Percentiles rank a stretch among this genome's conserved stretches.
phyloP scores from a whole-genome alignment of 306 rosid genomes.

The Arachis hypogaea region DNA sequence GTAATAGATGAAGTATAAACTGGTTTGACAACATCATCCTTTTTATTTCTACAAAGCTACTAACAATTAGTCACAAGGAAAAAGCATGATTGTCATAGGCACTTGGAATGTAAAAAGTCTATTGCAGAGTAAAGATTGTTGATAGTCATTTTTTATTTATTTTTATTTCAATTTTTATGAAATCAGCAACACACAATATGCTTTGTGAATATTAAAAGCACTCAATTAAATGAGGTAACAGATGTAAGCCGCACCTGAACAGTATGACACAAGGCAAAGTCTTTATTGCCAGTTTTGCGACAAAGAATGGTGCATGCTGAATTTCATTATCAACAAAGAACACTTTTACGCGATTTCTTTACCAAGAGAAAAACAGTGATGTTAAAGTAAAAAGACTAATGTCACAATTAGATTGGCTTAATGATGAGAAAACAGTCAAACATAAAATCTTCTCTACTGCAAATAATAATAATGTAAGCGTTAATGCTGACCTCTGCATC shows the following conservation, averaged over 20 bases:
- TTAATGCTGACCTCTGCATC: slow-evolving; percentile 82
- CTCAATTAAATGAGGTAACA: slow-evolving; percentile 20
- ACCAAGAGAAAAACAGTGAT: slow-evolving; percentile 24
- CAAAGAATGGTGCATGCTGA: slow-evolving; percentile 95
- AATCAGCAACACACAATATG: slow-evolving; percentile 11
- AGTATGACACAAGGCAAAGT: slow-evolving; percentile 90
- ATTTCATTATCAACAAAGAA: slow-evolving; percentile 41
- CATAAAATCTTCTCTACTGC: slow-evolving; percentile 17
- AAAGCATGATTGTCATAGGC: background rate
- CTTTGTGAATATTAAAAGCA: slow-evolving; percentile 7
- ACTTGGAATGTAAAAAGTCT: background rate
- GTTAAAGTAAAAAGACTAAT: slow-evolving; percentile 22
- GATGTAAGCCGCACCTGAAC: slow-evolving; percentile 68
- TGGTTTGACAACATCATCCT: background rate
- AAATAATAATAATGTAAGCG: slow-evolving; percentile 28
- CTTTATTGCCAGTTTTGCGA: slow-evolving; percentile 82
- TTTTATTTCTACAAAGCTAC: slow-evolving; percentile 10
- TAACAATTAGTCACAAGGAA: slow-evolving; percentile 15
- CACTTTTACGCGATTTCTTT: slow-evolving; percentile 26
- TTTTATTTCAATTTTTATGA: too few relatives aligned
- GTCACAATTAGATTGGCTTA: slow-evolving; percentile 22
- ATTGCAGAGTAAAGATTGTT: background rate
- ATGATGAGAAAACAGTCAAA: slow-evolving; percentile 19
- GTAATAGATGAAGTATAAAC: slow-evolving; percentile 1
- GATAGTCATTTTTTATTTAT: too few relatives aligned